phyloP scores from a whole-genome alignment of 148 eudicot species.

The Rhododendron simsii region DNA sequence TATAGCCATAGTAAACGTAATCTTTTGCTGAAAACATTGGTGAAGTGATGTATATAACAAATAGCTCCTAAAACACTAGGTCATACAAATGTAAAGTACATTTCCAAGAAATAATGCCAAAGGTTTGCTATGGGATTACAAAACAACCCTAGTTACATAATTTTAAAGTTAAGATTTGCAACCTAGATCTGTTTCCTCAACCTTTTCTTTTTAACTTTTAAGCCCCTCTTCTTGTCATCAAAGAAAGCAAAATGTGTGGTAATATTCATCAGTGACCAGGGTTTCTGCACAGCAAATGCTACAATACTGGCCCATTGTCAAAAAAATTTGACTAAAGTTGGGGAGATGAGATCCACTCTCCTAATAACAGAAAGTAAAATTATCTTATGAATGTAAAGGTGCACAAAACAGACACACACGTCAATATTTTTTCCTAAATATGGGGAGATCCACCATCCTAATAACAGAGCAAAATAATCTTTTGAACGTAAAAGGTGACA shows the following conservation, averaged over 20 bases:
- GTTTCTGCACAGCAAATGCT: neutral
- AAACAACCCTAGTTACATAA: neutral
- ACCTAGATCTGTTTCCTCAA: neutral
- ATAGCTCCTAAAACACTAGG: neutral
- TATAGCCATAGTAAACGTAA: neutral
- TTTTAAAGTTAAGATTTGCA: neutral
- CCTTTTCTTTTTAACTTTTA: neutral
- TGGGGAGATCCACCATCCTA: neutral
- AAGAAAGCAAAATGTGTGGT: neutral
- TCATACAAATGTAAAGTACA: neutral
- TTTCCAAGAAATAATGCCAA: neutral
- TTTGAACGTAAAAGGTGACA: neutral
- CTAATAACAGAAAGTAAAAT: conserved; percentile 1
- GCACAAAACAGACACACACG: neutral
- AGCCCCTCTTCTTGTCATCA: neutral
- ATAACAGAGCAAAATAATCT: conserved; percentile 1
- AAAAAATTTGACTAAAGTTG: neutral
- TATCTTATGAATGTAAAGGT: neutral
- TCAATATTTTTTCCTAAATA: neutral
- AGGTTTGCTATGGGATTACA: neutral
- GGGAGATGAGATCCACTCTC: neutral
- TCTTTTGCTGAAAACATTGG: neutral
- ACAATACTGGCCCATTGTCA: neutral
- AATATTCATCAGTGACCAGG: neutral
- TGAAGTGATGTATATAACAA: neutral